These are phyloP conservation scores for Didymella lethalis DNA, from an alignment of 2,329 filamentous ascomycete genomes.

Conservation along the genomic window DNA sequence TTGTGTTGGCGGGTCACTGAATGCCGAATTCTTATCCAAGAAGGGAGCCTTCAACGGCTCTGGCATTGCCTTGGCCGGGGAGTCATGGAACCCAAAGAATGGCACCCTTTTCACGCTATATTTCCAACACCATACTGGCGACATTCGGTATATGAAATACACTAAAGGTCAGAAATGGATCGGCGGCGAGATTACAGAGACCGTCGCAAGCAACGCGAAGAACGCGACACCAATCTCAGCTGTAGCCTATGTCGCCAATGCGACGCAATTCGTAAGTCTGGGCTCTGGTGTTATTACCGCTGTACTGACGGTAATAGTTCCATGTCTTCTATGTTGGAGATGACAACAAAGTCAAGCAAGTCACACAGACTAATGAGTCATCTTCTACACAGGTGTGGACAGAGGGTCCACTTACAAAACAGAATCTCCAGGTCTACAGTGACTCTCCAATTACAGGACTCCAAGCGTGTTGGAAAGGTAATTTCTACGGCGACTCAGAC, in stretches of 20 bases:
- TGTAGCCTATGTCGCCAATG: slow-evolving; percentile 52
- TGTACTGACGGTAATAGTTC: slow-evolving; percentile 31
- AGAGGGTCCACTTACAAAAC: slow-evolving; percentile 64
- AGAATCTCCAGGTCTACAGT: slow-evolving; percentile 80
- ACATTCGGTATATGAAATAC: slow-evolving; percentile 53
- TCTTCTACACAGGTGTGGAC: slow-evolving; percentile 49
- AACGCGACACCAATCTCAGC: slow-evolving; percentile 55
- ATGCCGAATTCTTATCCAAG: slow-evolving; percentile 50
- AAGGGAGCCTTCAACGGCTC: slow-evolving; percentile 58
- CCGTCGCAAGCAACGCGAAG: slow-evolving; percentile 55
- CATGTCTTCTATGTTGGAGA: slow-evolving; percentile 55
- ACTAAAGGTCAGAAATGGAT: slow-evolving; percentile 48
- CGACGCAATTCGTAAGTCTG: slow-evolving; percentile 47
- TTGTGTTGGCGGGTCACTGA: slow-evolving; percentile 52
- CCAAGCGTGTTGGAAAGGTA: slow-evolving; percentile 80
- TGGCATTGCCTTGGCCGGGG: slow-evolving; percentile 56
- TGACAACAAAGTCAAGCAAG: slow-evolving; percentile 51
- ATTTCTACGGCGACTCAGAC: slow-evolving; percentile 58
- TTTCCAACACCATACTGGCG: slow-evolving; percentile 56
- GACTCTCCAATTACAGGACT: slow-evolving; percentile 90
- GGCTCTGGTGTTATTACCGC: not conserved
- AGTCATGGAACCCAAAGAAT: slow-evolving; percentile 51
- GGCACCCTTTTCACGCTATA: slow-evolving; percentile 54
- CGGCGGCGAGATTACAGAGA: slow-evolving; percentile 50
- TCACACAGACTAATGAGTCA: slow-evolving; percentile 47